Conservation (phyloP, 257 asterid species). For the Solanum tarapatanum region DNA sequence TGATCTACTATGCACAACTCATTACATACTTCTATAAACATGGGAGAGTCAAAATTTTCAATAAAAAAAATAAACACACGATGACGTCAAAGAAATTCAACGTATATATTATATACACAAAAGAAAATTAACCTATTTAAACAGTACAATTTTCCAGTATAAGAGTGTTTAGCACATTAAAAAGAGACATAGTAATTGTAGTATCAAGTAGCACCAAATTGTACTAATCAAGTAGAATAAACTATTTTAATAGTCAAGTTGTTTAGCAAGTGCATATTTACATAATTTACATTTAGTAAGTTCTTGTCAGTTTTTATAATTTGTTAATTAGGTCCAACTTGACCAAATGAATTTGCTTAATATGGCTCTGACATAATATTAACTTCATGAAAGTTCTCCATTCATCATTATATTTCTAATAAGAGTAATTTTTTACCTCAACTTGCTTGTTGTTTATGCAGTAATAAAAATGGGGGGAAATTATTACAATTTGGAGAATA, state of each 20-base stretch:
- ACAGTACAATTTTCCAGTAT: too few relatives aligned
- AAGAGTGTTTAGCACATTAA: neutral
- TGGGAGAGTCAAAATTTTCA: neutral
- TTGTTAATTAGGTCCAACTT: neutral
- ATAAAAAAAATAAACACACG: neutral
- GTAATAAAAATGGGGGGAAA: neutral
- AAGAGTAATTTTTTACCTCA: neutral
- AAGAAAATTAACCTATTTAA: too few relatives aligned
- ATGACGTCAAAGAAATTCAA: neutral
- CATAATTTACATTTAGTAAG: neutral
- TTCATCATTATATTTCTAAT: neutral
- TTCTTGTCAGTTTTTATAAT: neutral
- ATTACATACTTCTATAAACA: neutral
- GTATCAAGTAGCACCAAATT: neutral
- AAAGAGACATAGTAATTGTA: neutral
- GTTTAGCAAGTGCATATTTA: neutral
- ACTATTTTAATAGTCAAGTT: neutral
- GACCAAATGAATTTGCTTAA: neutral
- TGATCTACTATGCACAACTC: neutral
- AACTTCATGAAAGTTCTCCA: neutral
- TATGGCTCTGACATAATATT: neutral
- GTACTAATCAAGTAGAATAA: neutral
- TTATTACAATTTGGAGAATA: neutral
- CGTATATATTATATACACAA: neutral
- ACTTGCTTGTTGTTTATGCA: neutral